phyloP scores from a whole-genome alignment of 129 eudicot species.

The Helianthus annuus region HanXRQr2.0-SUNRISE NC_035435.2:110535188-110535687 shows the following conservation, averaged over 20 bases:
- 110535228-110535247: constrained; percentile 79
- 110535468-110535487: constrained; percentile 40
- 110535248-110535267: background rate
- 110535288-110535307: background rate
- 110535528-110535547: background rate
- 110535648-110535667: background rate
- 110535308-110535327: background rate
- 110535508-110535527: constrained; percentile 34
- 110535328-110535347: constrained; percentile 12
- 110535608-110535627: background rate
- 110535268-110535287: background rate
- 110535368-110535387: constrained; percentile 90
- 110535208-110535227: constrained; percentile 70
- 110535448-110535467: constrained; percentile 46
- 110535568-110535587: background rate
- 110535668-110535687: no score
- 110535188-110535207: constrained; percentile 77
- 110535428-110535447: constrained; percentile 50
- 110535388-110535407: constrained; percentile 48
- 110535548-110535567: background rate
- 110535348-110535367: constrained; percentile 94
- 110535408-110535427: constrained; percentile 59
- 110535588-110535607: background rate
- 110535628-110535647: background rate
- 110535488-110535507: constrained; percentile 59